Conservation (phyloP, 2,329 filamentous ascomycete species). For the Epichloe uncinata region DNA sequence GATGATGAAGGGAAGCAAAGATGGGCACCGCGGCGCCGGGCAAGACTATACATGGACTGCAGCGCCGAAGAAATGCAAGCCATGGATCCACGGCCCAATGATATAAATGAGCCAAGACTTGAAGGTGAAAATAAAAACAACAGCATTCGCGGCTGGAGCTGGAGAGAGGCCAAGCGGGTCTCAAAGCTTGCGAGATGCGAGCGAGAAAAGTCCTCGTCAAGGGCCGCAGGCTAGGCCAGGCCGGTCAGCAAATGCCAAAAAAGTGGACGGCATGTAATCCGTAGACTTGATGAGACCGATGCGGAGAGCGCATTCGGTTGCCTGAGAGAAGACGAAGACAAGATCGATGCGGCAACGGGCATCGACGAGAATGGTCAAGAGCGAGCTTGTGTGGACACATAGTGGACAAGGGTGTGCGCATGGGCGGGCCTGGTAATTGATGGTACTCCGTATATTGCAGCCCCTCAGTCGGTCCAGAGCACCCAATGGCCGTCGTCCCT, state of each 20-base stretch:
- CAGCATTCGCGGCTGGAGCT: not conserved
- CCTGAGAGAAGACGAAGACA: not conserved
- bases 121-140: no score
- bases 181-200: not conserved
- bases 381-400: not conserved
- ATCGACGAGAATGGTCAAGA: not conserved
- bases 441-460: no score
- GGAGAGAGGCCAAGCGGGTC: not conserved
- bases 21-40: constrained; percentile 6
- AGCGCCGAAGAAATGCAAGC: not conserved
- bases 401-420: not conserved
- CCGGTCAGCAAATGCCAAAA: not conserved
- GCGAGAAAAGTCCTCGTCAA: not conserved
- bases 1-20: constrained; percentile 9
- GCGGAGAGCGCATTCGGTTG: no score
- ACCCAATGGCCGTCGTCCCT: no score
- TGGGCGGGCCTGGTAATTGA: no score
- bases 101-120: not conserved
- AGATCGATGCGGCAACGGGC: constrained; percentile 1
- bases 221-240: not conserved
- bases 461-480: no score
- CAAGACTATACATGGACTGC: not conserved
- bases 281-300: no score
- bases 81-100: not conserved
- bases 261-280: not conserved